These are phyloP conservation scores for Schizopora paradoxa DNA, from an alignment of 1,284 basidiomycete genomes.

Conservation along the genomic window DNA sequence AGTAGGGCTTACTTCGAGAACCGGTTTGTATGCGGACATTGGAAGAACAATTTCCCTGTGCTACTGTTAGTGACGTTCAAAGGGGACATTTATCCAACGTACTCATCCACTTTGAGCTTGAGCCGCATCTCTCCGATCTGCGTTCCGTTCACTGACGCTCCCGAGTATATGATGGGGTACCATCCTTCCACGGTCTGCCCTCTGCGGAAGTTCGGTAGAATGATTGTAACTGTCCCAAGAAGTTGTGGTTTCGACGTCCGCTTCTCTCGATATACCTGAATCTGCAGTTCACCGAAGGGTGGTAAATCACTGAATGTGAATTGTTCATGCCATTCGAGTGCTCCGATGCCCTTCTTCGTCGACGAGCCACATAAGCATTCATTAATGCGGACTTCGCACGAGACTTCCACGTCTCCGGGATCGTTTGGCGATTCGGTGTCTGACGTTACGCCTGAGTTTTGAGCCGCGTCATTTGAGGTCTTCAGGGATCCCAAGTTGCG, in stretches of 20 bases:
- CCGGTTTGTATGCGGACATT: slow-evolving; percentile 45
- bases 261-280: slow-evolving; percentile 64
- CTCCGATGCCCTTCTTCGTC: slow-evolving; percentile 59
- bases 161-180: slow-evolving; percentile 66
- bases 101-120: slow-evolving; percentile 73
- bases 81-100: slow-evolving; percentile 31
- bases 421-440: slow-evolving; percentile 37
- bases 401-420: slow-evolving; percentile 58
- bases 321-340: slow-evolving; percentile 72
- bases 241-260: slow-evolving; percentile 45
- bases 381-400: slow-evolving; percentile 65
- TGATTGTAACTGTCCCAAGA: slow-evolving; percentile 60
- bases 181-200: slow-evolving; percentile 73
- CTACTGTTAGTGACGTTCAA: slow-evolving; percentile 13
- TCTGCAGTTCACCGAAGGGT: slow-evolving; percentile 61
- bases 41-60: slow-evolving; percentile 72
- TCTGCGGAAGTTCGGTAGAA: slow-evolving; percentile 63
- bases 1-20: slow-evolving; percentile 44
- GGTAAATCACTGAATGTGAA: slow-evolving; percentile 71
- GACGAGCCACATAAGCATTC: slow-evolving; percentile 62
- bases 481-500: slow-evolving; percentile 56
- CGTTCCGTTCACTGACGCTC: slow-evolving; percentile 41
- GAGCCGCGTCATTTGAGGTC: slow-evolving; percentile 27
- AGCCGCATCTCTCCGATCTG: slow-evolving; percentile 72
- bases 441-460: slow-evolving; percentile 22